These are phyloP conservation scores for Cercospora citrullina DNA, from an alignment of 2,329 filamentous ascomycete species.

Conservation along the genomic window DNA sequence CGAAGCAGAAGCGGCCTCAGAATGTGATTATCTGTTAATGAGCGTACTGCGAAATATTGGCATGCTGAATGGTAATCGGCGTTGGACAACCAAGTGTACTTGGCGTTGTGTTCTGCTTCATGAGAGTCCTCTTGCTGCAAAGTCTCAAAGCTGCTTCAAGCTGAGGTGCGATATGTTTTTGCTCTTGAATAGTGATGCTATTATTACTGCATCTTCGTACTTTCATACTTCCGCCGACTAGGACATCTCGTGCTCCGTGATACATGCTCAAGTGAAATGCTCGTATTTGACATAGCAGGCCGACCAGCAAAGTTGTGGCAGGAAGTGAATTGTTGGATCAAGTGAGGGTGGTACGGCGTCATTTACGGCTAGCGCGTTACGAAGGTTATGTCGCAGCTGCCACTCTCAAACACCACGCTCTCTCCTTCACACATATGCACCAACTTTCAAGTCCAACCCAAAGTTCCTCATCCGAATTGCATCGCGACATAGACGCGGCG, in stretches of 20 bases:
- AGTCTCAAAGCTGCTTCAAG: conserved; percentile 7
- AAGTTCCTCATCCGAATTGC: not conserved
- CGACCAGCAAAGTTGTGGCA: not conserved
- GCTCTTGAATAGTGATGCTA: not conserved
- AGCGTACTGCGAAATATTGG: not conserved
- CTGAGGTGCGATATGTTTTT: not conserved
- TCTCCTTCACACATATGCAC: not conserved
- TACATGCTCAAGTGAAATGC: not conserved
- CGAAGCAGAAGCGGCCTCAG: conserved; percentile 13
- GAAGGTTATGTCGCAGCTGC: conserved; percentile 1
- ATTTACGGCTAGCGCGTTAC: not conserved
- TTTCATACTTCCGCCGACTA: not conserved
- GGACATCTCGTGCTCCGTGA: not conserved
- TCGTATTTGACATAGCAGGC: not conserved
- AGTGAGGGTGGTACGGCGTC: not conserved
- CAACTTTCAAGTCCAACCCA: not conserved
- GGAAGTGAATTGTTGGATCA: not conserved
- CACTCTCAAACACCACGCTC: not conserved
- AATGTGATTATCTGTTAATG: conserved; percentile 17
- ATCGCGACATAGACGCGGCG: not conserved
- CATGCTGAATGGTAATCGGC: not conserved
- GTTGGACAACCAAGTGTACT: not conserved
- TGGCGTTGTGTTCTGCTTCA: not conserved
- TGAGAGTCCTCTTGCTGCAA: not conserved
- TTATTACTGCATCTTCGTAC: not conserved